Percentiles rank a stretch among this genome's conserved stretches.
Evolutionary conservation across 2,329 filamentous ascomycete genomes (phyloP).

Genomic region (Rhynchosporium graminicola): DNA sequence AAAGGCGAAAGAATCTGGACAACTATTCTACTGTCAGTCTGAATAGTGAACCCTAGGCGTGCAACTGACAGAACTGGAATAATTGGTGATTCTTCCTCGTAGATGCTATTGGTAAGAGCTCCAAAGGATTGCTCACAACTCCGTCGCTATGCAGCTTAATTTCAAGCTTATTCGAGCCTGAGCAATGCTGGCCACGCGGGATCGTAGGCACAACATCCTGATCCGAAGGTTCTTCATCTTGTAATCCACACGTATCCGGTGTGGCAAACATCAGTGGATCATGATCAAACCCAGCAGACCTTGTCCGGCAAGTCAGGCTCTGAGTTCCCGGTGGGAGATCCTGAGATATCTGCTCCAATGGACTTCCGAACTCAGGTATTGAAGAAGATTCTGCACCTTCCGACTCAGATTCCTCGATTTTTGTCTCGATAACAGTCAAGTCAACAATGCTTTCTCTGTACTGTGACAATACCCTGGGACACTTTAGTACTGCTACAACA

Average conservation of each 20-base stretch:
- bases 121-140: constrained; percentile 44
- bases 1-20: constrained; percentile 38
- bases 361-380: not conserved
- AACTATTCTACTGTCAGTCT: constrained; percentile 27
- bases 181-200: constrained; percentile 11
- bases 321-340: not conserved
- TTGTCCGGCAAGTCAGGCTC: not conserved
- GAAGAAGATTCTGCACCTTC: not conserved
- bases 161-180: constrained; percentile 7
- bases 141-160: constrained; percentile 13
- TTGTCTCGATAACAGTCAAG: constrained; percentile 5
- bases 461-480: constrained; percentile 12
- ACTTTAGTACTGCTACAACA: not conserved
- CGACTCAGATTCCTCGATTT: constrained; percentile 9
- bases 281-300: not conserved
- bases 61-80: constrained; percentile 37
- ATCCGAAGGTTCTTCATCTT: not conserved
- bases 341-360: not conserved
- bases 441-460: constrained; percentile 20
- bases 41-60: not conserved
- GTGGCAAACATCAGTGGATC: not conserved
- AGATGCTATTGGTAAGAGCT: constrained; percentile 35
- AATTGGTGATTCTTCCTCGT: constrained; percentile 34
- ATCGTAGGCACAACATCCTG: constrained; percentile 15
- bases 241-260: not conserved